Evolutionary conservation across 2,329 filamentous ascomycete genomes (phyloP), one percentile per base, ranked within the genome.

Genomic region (Monosporascus sp.): DNA sequence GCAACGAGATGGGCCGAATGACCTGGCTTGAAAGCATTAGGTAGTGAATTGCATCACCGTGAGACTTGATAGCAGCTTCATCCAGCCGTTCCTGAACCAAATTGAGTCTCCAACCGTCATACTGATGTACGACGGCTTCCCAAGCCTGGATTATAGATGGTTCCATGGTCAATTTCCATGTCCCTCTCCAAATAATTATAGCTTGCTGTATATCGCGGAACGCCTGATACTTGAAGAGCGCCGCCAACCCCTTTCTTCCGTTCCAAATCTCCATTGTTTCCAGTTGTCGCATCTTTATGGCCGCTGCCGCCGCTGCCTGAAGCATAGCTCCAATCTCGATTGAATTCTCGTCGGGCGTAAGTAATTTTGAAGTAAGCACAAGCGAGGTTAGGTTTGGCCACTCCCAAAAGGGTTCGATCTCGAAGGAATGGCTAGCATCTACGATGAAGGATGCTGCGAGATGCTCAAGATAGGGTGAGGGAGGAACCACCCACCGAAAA

Each of bases 191-290:
- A 38, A 53, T 57, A 51, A 68, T 61, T 9, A 46, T 58, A 51
- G 63, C 63, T 14, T 37, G 20, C 38, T 51, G 41, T 51, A 37
- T 39, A 46, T 46, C 47, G 7, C 25, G 46, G 27, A 44, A 24
- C 22, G 14, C 18, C 56, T 65, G 60, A 46, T 68, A 70, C 50
- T 56, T 54, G 54, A 70, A 70, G 51, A 70, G 61, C 51, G 55
- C 55, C 43, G 68, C 65, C 46, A 66, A 50, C 4, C 66, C 64
- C 58, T 65, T 60, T 60, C 54, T 46, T 58, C 63, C 68, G 60
- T 69, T 68, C 66, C 65, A 69, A 48, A 69, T 67, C 56, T 69
- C 65, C 65, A 69, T 66, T 50, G 58, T 69, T 58, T 65, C 52
- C 39, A 70, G 56, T n/a, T 47, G 52, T 52, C 65, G 66, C 65